phyloP scores from a whole-genome alignment of 164 flowering plant species.

The Buxus sempervirens region DNA sequence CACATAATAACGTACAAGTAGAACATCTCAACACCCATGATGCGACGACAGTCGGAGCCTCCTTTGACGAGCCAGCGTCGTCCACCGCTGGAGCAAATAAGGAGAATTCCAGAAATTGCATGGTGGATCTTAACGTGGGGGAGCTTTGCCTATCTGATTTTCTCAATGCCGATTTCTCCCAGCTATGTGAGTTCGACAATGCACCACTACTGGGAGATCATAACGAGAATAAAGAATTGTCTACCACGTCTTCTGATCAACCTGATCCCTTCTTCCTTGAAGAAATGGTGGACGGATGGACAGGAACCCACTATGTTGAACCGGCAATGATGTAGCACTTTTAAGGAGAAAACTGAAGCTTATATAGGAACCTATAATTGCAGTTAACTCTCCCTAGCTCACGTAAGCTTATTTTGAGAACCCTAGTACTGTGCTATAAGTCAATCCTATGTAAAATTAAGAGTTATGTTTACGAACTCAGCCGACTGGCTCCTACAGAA shows the following conservation, averaged over 20 bases:
- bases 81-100: not conserved
- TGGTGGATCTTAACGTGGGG: conserved; percentile 18
- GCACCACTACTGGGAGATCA: not conserved
- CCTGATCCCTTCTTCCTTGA: conserved; percentile 2
- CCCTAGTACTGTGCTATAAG: too few species aligned
- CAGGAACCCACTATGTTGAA: not conserved
- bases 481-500: too few species aligned
- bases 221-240: not conserved
- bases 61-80: not conserved
- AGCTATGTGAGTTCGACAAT: not conserved
- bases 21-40: not conserved
- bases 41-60: not conserved
- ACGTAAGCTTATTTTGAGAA: too few species aligned
- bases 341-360: too few species aligned
- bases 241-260: conserved; percentile 3
- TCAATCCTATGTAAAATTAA: too few species aligned
- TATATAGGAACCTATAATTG: too few species aligned
- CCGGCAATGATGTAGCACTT: too few species aligned
- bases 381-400: too few species aligned
- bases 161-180: conserved; percentile 16
- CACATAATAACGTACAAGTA: not conserved
- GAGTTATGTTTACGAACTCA: too few species aligned
- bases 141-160: conserved; percentile 19
- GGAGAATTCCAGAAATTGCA: not conserved
- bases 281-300: conserved; percentile 11